phyloP scores from a whole-genome alignment of 2,329 filamentous ascomycete species.

The Myriosclerotinia curreyana region DNA sequence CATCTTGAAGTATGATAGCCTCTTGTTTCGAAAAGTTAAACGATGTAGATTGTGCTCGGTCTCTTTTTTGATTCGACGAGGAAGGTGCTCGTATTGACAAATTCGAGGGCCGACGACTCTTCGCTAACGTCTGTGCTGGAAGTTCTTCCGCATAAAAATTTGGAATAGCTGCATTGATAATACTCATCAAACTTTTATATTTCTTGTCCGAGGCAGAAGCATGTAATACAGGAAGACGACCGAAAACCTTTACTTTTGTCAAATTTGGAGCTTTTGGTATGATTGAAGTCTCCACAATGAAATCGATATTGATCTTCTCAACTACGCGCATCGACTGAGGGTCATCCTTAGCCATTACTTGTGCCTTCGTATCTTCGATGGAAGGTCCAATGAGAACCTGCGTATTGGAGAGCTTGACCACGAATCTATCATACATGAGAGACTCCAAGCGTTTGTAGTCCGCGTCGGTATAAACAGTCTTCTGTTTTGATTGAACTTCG shows the following conservation, averaged over 20 bases:
- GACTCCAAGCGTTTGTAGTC: conserved; percentile 86
- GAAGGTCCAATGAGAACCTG: conserved; percentile 94
- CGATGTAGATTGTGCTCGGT: conserved; percentile 62
- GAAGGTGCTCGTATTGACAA: conserved; percentile 26
- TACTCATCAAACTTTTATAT: conserved; percentile 94
- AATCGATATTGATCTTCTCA: conserved; percentile 95
- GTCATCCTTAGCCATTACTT: conserved; percentile 67
- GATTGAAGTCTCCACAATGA: conserved; percentile 93
- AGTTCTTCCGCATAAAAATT: conserved; percentile 61
- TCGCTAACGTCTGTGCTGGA: conserved; percentile 20
- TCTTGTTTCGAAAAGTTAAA: conserved; percentile 72
- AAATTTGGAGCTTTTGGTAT: conserved; percentile 93
- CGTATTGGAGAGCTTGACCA: conserved; percentile 88
- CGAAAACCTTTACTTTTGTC: conserved; percentile 86
- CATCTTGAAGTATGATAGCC: conserved; percentile 69
- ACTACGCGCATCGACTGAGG: conserved; percentile 80
- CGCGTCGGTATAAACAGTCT: conserved; percentile 79
- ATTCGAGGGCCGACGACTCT: conserved; percentile 20
- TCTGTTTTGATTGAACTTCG: conserved; percentile 88
- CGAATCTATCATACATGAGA: conserved; percentile 96
- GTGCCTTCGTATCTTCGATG: conserved; percentile 82
- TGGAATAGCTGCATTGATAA: conserved; percentile 93
- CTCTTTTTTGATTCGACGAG: conserved; percentile 46
- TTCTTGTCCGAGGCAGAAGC: conserved; percentile 90
- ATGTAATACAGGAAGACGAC: conserved; percentile 87